Conservation (phyloP, 2,329 filamentous ascomycete species). For the Zymoseptoria brevis region DNA sequence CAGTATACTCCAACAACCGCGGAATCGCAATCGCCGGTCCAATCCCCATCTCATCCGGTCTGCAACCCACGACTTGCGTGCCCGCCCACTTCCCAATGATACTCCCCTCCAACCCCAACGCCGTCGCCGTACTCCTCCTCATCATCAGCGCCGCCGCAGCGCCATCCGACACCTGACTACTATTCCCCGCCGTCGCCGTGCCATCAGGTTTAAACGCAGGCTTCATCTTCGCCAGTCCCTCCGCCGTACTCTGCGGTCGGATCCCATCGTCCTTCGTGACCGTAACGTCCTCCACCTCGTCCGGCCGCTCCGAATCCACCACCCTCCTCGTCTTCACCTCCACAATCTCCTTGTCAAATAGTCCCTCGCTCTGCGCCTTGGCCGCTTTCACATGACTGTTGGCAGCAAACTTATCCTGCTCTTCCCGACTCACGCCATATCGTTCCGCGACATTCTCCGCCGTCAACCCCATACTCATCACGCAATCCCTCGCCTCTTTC, state of each 20-base stretch:
- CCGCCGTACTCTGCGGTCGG: slow-evolving; percentile 55
- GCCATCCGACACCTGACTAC: slow-evolving; percentile 77
- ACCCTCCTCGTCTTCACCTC: slow-evolving; percentile 64
- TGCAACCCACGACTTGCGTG: slow-evolving; percentile 66
- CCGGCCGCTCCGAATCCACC: slow-evolving; percentile 51
- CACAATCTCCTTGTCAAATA: slow-evolving; percentile 72
- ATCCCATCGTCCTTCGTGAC: slow-evolving; percentile 79
- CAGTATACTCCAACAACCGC: slow-evolving; percentile 63
- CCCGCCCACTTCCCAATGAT: slow-evolving; percentile 81
- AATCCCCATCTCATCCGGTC: slow-evolving; percentile 88
- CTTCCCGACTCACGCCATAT: slow-evolving; percentile 63
- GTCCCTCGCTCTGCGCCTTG: slow-evolving; percentile 58
- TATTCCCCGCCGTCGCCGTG: slow-evolving; percentile 76
- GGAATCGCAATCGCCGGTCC: slow-evolving; percentile 83
- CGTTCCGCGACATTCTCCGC: slow-evolving; percentile 78
- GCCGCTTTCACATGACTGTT: slow-evolving; percentile 66
- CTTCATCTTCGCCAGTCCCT: slow-evolving; percentile 71
- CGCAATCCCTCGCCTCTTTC: slow-evolving; percentile 70
- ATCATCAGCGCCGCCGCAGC: slow-evolving; percentile 78
- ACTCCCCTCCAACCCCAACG: slow-evolving; percentile 57
- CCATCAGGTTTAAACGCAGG: slow-evolving; percentile 74
- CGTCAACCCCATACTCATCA: slow-evolving; percentile 91
- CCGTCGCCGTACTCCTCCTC: slow-evolving; percentile 68
- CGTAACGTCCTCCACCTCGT: slow-evolving; percentile 50
- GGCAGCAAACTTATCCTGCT: slow-evolving; percentile 78